Base-by-base conservation (phyloP, 2,329 filamentous ascomycete species). In the Leptoxyphium fumago region DNA sequence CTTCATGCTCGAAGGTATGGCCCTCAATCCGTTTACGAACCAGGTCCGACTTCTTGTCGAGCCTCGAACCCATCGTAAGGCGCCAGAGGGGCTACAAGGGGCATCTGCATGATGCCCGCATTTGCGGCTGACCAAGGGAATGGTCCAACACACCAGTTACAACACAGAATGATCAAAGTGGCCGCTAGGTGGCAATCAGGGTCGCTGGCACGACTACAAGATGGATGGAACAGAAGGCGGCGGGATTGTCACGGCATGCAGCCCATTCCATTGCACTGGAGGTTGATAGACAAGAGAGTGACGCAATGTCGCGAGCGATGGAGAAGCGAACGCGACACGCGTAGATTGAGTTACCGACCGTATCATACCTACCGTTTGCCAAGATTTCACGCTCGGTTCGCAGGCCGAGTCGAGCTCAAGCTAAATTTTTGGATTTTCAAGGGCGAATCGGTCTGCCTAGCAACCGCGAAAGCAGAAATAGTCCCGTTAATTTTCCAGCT, bases 1-100 rank as follows among this genome's bases (percentile, higher is more conserved):
- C 74, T 60, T 95, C 87, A 56, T 83, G 73, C 2, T 80, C 70
- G 60, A 95, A 96, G 2, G 71, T 74, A 63, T 94, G 77, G 49
- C 65, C 71, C 49, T 77, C 74, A 53, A 81, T 81, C 50, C 74
- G 69, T 61, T 80, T 80, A 49, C 76, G 73, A 53, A 78, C 73
- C 29, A 69, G 63, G 46, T 64, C 68, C 30, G 75, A 78, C 48
- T 76, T 78, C 51, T 67, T 65, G 52, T 80, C 72, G 49, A 78
- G 67, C 52, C 73, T 67, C 49, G 77, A 80, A 62, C 76, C 77
- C 77, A 80, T 80, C 45, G 43, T 62, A 44, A 26, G 21, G 21
- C 21, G 21, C 7, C 21, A 4, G 21, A 4, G 4, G 21, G 7
- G 21, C 21, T 26, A 26, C 21, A 26, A 26, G 21, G 21, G 21